These are phyloP conservation scores for Sedum album DNA, from an alignment of 164 flowering plant genomes.

Conservation along the genomic window DNA sequence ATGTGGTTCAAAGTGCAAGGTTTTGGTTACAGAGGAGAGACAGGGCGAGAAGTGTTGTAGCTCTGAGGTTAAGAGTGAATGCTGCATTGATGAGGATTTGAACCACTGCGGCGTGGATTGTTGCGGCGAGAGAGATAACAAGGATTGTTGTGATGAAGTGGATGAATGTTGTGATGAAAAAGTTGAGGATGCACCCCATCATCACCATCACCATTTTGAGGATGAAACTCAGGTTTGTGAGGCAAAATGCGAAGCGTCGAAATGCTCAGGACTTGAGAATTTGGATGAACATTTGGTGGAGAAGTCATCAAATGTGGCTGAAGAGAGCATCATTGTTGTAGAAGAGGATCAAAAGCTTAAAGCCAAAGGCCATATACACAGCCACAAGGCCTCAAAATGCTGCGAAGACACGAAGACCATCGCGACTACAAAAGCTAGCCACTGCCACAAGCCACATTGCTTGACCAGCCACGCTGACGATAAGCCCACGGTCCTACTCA, in stretches of 20 bases:
- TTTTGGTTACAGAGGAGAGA: not conserved
- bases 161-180: not conserved
- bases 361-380: not conserved
- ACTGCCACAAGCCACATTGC: slow-evolving; percentile 4
- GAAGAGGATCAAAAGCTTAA: not conserved
- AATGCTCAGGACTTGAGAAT: not conserved
- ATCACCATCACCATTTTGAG: slow-evolving; percentile 2
- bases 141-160: slow-evolving; percentile 4
- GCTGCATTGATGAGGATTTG: not conserved
- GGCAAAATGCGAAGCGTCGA: not conserved
- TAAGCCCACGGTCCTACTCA: not conserved
- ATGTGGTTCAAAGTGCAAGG: not conserved
- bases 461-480: not conserved
- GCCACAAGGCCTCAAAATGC: not conserved
- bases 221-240: not conserved
- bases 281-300: not conserved
- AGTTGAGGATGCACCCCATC: not conserved
- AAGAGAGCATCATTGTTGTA: slow-evolving; percentile 6
- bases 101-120: not conserved
- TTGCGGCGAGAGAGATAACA: not conserved
- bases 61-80: not conserved
- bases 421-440: not conserved
- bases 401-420: not conserved
- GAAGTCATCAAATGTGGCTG: not conserved
- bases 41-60: not conserved